phyloP scores from a whole-genome alignment of 139 green algal genomes.

The Dunaliella sp. region DNA sequence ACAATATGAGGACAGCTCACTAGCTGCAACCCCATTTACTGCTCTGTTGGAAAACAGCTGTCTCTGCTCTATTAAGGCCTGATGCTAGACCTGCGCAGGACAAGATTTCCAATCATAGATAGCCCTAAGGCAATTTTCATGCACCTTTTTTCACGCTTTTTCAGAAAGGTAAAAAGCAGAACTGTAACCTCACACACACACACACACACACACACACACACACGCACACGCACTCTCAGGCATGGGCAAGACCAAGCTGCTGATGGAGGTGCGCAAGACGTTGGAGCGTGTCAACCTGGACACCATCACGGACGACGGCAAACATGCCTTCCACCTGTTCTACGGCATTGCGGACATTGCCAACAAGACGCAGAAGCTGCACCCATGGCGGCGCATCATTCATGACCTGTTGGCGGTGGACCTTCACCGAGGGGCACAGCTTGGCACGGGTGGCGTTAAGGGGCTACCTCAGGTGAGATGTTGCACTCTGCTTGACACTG shows the following conservation, averaged over 20 bases:
- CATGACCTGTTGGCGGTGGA: conserved; percentile 44
- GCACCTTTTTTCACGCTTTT: too few relatives aligned
- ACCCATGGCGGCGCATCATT: conserved; percentile 62
- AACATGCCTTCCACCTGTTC: conserved; percentile 46
- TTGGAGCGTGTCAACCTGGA: conserved; percentile 44
- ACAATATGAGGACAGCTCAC: too few relatives aligned
- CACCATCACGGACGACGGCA: conserved; percentile 14
- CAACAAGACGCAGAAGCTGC: conserved; percentile 59
- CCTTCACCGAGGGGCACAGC: background rate
- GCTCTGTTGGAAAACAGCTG: too few relatives aligned
- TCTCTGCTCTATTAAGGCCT: too few relatives aligned
- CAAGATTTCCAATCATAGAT: too few relatives aligned
- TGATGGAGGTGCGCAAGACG: conserved; percentile 60
- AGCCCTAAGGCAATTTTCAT: too few relatives aligned
- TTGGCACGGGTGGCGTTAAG: background rate
- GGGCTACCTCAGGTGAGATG: background rate
- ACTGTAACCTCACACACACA: too few relatives aligned
- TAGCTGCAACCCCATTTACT: too few relatives aligned
- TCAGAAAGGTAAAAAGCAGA: too few relatives aligned
- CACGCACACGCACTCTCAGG: conserved; percentile 5
- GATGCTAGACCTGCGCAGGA: too few relatives aligned
- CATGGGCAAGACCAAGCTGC: conserved; percentile 70
- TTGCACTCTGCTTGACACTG: too few relatives aligned
- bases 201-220: too few relatives aligned
- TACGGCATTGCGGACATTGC: conserved; percentile 48